A percentile compares a stretch with the other conserved stretches of the same genome.
Conservation (phyloP, 2,329 filamentous ascomycete genomes). For the Colletotrichum liaoningense region DNA sequence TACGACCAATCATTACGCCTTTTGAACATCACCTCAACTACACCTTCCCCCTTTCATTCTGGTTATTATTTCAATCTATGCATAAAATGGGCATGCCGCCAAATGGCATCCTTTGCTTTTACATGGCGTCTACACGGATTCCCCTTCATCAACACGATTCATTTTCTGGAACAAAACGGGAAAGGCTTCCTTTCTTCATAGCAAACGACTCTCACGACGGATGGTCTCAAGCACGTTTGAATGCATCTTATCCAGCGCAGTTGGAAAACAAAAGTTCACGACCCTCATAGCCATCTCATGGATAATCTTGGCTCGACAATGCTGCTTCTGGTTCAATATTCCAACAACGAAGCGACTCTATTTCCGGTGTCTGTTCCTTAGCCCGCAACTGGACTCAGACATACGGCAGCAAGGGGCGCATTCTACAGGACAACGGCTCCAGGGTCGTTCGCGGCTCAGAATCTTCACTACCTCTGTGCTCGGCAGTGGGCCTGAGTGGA, state of each 20-base stretch:
- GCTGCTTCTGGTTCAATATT: neutral
- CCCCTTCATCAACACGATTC: constrained; percentile 41
- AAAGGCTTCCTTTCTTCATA: constrained; percentile 36
- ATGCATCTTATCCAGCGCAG: constrained; percentile 27
- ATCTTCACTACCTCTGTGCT: constrained; percentile 11
- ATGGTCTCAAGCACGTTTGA: constrained; percentile 33
- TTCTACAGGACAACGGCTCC: neutral
- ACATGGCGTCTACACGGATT: constrained; percentile 43
- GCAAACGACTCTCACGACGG: constrained; percentile 37
- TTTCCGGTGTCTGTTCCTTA: neutral
- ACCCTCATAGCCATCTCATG: constrained; percentile 10
- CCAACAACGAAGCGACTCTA: neutral
- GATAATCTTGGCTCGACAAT: neutral
- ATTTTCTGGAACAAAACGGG: constrained; percentile 42
- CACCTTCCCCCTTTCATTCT: constrained; percentile 25
- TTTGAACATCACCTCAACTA: constrained; percentile 14
- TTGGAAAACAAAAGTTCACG: constrained; percentile 27
- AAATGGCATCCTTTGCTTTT: constrained; percentile 37
- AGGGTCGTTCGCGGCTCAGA: constrained; percentile 10
- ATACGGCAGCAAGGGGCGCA: constrained; percentile 1
- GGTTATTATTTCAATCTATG: constrained; percentile 31
- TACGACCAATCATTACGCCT: constrained; percentile 20
- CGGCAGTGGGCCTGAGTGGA: neutral
- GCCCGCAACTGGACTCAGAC: neutral
- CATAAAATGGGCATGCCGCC: constrained; percentile 36